Base-by-base conservation (phyloP, 495 filamentous ascomycete genomes). In the Annulohypoxylon bovei region DNA sequence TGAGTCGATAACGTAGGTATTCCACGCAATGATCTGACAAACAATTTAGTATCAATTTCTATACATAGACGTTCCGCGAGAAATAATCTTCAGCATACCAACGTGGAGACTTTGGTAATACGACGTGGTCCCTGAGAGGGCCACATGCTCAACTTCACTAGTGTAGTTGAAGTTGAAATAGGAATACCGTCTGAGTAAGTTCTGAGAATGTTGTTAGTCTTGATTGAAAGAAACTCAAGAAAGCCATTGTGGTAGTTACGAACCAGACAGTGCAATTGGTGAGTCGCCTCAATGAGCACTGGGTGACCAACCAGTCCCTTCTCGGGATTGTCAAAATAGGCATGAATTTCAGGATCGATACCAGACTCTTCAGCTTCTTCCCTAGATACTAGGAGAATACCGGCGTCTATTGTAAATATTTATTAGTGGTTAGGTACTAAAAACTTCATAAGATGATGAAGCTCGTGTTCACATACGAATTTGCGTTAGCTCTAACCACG, bases 111-210 rank as follows among this genome's bases (percentile, higher is more conserved):
- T 50, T 46, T 63, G 59, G 59, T 69, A 69, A 18, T 64, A 62
- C 27, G 46, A 27, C 6, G 40, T 62, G 18, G 66, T 56, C 20
- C 6, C 49, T 11, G 57, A 50, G 42, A 69, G 59, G n/a, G 39
- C 66, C 16, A 27, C 59, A 12, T 56, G 57, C 40, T 69, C 59
- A 12, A 32, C 39, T 44, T 52, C 39, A 35, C 66, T 56, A 4
- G 66, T 69, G 52, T 63, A 69, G 50, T 69, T 69, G 49, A 69
- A 62, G 39, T 69, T 69, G 32, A 62, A 69, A 30, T 69, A 52
- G 18, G 54, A 63, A 32, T 69, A 63, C 16, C 60, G 49, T 28
- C 66, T 56, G 0, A 69, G 66, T 20, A 69, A 18, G n/a, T 69
- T 69, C 66, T 64, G 7, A 11, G 35, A 12, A 25, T 4, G 6